These are phyloP conservation scores for Nicotiana noctiflora DNA, from an alignment of 257 asterid genomes.

Conservation along the genomic window DNA sequence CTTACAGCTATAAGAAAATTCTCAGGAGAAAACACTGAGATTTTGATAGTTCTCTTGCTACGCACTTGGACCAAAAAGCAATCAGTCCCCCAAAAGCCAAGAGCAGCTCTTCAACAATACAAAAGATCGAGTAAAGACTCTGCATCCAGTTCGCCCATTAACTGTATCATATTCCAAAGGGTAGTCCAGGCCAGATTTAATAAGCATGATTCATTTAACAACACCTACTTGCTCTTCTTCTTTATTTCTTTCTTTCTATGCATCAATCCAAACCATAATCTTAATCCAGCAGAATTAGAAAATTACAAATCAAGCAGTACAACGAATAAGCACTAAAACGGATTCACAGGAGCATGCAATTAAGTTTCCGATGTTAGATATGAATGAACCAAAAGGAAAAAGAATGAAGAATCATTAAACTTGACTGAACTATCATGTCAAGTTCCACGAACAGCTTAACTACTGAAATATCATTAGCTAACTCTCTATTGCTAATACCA, in stretches of 20 bases:
- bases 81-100: background rate
- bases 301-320: background rate
- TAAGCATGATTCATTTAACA: background rate
- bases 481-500: slow-evolving; percentile 5
- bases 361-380: background rate
- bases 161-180: background rate
- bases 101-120: background rate
- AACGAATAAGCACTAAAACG: background rate
- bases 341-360: background rate
- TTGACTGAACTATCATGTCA: background rate
- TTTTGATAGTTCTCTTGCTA: background rate
- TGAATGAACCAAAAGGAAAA: background rate
- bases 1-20: background rate
- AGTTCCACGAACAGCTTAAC: slow-evolving; percentile 1
- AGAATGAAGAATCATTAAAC: background rate
- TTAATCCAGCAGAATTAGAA: background rate
- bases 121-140: background rate
- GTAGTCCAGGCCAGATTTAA: background rate
- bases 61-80: background rate
- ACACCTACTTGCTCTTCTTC: background rate
- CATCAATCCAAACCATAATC: background rate
- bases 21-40: background rate
- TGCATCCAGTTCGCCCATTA: background rate
- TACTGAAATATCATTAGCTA: background rate
- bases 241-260: background rate